These are phyloP conservation scores for Brachypodium distachyon DNA, from an alignment of 202 grass and related monocot genomes.

Conservation along the genomic window DNA sequence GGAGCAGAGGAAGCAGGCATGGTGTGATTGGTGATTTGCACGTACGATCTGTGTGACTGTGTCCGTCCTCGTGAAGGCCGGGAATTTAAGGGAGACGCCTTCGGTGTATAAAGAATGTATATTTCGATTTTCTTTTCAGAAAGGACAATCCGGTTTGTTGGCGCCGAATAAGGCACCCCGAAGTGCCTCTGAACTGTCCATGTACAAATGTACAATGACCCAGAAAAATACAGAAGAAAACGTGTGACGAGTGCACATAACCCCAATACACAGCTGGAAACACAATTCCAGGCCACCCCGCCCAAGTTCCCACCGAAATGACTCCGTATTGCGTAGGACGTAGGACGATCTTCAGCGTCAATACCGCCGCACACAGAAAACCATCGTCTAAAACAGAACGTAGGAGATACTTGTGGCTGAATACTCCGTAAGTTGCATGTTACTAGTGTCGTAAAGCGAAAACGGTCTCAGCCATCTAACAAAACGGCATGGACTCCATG, in stretches of 20 bases:
- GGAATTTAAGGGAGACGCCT: slow-evolving; percentile 7
- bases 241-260: background rate
- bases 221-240: background rate
- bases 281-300: background rate
- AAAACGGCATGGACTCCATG: too few relatives aligned
- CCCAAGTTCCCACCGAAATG: slow-evolving; percentile 20
- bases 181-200: slow-evolving; percentile 19
- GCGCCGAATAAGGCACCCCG: slow-evolving; percentile 29
- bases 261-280: slow-evolving; percentile 13
- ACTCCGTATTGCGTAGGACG: background rate
- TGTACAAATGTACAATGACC: slow-evolving; percentile 5
- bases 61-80: background rate
- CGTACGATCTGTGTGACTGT: too few relatives aligned
- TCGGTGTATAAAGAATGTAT: too few relatives aligned
- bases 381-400: background rate
- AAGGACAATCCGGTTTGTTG: background rate
- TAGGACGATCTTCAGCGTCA: too few relatives aligned
- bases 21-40: too few relatives aligned
- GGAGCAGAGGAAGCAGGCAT: slow-evolving; percentile 32
- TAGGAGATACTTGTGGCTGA: background rate
- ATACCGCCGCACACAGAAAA: background rate
- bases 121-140: too few relatives aligned
- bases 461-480: background rate
- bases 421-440: background rate
- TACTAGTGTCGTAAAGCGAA: background rate